These are phyloP conservation scores for Paraconiothyrium brasiliense DNA, from an alignment of 2,329 filamentous ascomycete species.

Conservation along the genomic window DNA sequence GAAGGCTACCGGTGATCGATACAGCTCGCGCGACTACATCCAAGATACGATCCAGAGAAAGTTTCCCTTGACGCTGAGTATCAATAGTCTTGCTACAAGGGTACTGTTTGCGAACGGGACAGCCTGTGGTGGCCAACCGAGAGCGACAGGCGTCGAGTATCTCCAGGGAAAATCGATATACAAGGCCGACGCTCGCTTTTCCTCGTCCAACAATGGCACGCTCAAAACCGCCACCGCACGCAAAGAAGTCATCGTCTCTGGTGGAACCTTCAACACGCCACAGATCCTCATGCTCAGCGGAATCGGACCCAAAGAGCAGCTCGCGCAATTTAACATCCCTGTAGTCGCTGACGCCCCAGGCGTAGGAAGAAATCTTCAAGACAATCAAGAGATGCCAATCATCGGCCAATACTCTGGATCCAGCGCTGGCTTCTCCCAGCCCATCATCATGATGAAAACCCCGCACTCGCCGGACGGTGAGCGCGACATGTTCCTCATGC, in stretches of 20 bases:
- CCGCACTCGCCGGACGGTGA: slow-evolving; percentile 29
- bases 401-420: slow-evolving; percentile 36
- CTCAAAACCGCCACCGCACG: slow-evolving; percentile 50
- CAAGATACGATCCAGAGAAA: slow-evolving; percentile 55
- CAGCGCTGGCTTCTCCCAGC: slow-evolving; percentile 25
- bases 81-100: slow-evolving; percentile 52
- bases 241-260: slow-evolving; percentile 34
- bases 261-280: slow-evolving; percentile 68
- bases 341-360: slow-evolving; percentile 59
- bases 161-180: slow-evolving; percentile 54
- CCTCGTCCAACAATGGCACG: slow-evolving; percentile 29
- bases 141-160: slow-evolving; percentile 55
- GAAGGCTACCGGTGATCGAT: slow-evolving; percentile 59
- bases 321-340: slow-evolving; percentile 62
- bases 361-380: slow-evolving; percentile 70
- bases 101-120: slow-evolving; percentile 46
- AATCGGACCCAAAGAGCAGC: slow-evolving; percentile 64
- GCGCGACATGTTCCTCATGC: slow-evolving; percentile 38
- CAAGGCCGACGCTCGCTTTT: slow-evolving; percentile 53
- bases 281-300: slow-evolving; percentile 71
- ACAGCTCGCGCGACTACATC: slow-evolving; percentile 65
- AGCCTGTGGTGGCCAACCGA: slow-evolving; percentile 56
- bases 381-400: slow-evolving; percentile 61
- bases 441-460: slow-evolving; percentile 33
- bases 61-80: slow-evolving; percentile 38